Conservation (phyloP, 1,284 basidiomycete species). For the Cryptococcus sp. region DNA sequence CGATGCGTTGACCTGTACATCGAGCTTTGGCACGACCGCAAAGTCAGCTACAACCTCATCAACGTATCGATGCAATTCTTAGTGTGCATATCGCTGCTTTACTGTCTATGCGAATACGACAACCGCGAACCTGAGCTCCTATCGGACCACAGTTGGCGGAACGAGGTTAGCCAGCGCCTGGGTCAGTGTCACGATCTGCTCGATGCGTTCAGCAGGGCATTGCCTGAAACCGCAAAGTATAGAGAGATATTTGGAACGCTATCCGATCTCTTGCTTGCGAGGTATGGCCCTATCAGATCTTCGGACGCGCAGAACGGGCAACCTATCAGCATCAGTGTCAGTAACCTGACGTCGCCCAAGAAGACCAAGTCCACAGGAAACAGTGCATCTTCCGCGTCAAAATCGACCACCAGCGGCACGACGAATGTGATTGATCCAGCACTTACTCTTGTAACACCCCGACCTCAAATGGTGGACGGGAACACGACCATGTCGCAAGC, state of each 20-base stretch:
- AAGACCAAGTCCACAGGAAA: background rate
- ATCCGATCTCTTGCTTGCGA: constrained; percentile 22
- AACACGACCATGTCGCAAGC: constrained; percentile 1
- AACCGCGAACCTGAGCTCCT: constrained; percentile 15
- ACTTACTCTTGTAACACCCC: background rate
- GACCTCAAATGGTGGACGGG: background rate
- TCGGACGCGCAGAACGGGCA: background rate
- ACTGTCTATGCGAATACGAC: constrained; percentile 38
- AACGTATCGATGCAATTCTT: constrained; percentile 36
- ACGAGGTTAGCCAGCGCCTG: constrained; percentile 27
- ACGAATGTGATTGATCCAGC: background rate
- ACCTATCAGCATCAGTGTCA: background rate
- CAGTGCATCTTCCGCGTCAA: too few relatives aligned
- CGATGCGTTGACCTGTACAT: constrained; percentile 33
- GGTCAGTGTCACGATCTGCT: constrained; percentile 33
- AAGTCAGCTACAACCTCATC: constrained; percentile 35
- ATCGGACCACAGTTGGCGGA: constrained; percentile 16
- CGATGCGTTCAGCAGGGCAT: constrained; percentile 29
- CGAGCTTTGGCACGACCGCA: constrained; percentile 30
- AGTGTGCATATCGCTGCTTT: constrained; percentile 34
- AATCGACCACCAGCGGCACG: background rate
- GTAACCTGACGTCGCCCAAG: background rate
- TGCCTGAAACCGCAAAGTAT: constrained; percentile 29
- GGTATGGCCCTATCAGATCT: constrained; percentile 18
- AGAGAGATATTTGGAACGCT: constrained; percentile 27